These are phyloP conservation scores for Pyrenopolyporus hunteri DNA, from an alignment of 495 filamentous ascomycete species.

Conservation along the genomic window DNA sequence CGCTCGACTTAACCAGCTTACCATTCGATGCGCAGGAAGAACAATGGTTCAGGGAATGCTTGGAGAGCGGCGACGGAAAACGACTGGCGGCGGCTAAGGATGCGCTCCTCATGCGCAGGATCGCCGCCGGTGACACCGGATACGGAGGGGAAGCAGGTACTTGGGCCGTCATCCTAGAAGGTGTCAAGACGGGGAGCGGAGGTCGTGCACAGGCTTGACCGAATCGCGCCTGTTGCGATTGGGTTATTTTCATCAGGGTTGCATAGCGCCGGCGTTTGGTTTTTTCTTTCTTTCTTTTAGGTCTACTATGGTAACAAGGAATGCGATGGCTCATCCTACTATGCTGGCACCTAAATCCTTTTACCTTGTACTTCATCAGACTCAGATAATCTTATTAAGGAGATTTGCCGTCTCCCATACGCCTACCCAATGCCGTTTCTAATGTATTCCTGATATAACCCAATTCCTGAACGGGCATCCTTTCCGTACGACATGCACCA, in stretches of 20 bases:
- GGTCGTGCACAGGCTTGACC: conserved; percentile 35
- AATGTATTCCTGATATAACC: too few species aligned
- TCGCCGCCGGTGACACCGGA: conserved; percentile 30
- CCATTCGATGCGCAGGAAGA: conserved; percentile 73
- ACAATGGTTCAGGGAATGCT: conserved; percentile 69
- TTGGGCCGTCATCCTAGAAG: conserved; percentile 44
- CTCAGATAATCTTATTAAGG: too few species aligned
- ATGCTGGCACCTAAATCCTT: not conserved
- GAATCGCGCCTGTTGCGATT: not conserved
- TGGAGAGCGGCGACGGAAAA: conserved; percentile 66
- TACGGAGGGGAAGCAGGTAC: conserved; percentile 31
- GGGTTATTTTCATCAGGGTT: conserved; percentile 12
- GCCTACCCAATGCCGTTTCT: too few species aligned
- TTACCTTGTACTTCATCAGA: too few species aligned
- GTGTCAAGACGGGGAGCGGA: conserved; percentile 43
- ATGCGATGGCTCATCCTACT: not conserved
- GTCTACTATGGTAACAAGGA: not conserved
- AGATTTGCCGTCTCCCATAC: too few species aligned
- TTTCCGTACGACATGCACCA: too few species aligned
- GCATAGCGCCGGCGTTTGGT: conserved; percentile 45
- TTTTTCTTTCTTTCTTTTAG: not conserved
- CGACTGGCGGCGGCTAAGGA: conserved; percentile 67
- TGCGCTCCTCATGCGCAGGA: conserved; percentile 68
- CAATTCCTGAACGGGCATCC: too few species aligned
- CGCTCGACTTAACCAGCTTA: conserved; percentile 72